Percentiles rank a stretch among this genome's conserved stretches.
phyloP scores from a whole-genome alignment of 495 filamentous ascomycete genomes.

The Penicillium dipodomyicola region DNA sequence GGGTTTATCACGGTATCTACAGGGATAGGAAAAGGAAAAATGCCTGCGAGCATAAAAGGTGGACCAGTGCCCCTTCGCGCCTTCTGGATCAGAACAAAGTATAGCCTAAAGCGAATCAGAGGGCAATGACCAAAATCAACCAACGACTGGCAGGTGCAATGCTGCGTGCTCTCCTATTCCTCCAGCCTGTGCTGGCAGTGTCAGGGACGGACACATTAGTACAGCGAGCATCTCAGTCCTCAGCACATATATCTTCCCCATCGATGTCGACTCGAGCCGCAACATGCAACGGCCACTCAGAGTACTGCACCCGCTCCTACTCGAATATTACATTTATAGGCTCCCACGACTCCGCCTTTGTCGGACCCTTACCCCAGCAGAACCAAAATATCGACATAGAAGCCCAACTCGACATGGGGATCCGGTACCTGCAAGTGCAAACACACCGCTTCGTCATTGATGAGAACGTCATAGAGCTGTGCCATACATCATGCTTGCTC shows the following conservation, averaged over 20 bases:
- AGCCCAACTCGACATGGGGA: slow-evolving; percentile 63
- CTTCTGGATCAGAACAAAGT: neutral
- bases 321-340: slow-evolving; percentile 67
- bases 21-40: neutral
- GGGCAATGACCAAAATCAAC: slow-evolving; percentile 9
- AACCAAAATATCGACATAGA: slow-evolving; percentile 67
- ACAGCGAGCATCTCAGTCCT: slow-evolving; percentile 6
- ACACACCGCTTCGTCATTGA: slow-evolving; percentile 50
- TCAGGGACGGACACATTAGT: neutral
- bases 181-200: slow-evolving; percentile 7
- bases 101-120: neutral
- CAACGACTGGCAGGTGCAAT: slow-evolving; percentile 9
- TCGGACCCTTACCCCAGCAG: slow-evolving; percentile 56
- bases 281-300: slow-evolving; percentile 64
- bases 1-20: neutral
- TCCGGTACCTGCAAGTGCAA: slow-evolving; percentile 69
- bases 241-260: slow-evolving; percentile 1
- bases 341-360: slow-evolving; percentile 67
- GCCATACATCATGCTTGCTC: slow-evolving; percentile 63
- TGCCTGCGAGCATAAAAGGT: neutral
- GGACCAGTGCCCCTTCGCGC: neutral
- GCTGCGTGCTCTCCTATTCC: slow-evolving; percentile 19
- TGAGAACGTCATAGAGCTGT: slow-evolving; percentile 55
- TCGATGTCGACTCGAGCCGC: slow-evolving; percentile 9
- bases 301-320: slow-evolving; percentile 60